Evolutionary conservation across 495 filamentous ascomycete species (phyloP), one percentile per base, ranked within the genome.

Genomic region (Penicillium angulare): DNA sequence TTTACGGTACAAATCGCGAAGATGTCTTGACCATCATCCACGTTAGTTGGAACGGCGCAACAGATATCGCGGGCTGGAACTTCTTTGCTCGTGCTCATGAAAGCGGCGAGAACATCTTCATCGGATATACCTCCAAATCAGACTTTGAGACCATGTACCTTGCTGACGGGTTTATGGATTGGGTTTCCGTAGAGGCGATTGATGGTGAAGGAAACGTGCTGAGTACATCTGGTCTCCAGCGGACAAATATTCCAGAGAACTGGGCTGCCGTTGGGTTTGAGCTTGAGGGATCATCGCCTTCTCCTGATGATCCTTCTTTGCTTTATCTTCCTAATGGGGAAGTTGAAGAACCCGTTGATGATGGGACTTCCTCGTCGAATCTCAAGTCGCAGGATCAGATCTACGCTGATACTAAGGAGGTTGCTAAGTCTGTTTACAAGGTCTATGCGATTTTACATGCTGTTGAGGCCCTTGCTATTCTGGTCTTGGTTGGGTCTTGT

Each of bases 1-100:
- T 60, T 15, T 68, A 63, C 21, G 60, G 66, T 21, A 57, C 64
- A 1, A 54, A 53, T 15, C 53, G 51, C 21, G 13, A 29, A 1
- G 61, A 64, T 16, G 41, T 65, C 15, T 36, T 53, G 9, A 72
- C 65, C 18, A 63, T 56, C 3, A 52, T 74, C 33, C 63, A 71
- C 45, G 66, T 72, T 38, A 70, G 64, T 55, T 76, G 73, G 73
- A 76, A 76, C 47, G 73, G 73, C 1, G 73, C 73, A 3, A 76
- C 73, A 1, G 72, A 72, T 24, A 61, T 76, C 3, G 61, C 55
- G 2, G 12, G 38, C 3, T 76, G 69, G 68, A 42, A 60, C 23
- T 62, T 76, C 41, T 69, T 67, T 46, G 66, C 63, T 18, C 62
- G 47, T 12, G 58, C 61, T 17, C 49, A 43, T 6, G 47, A 57